phyloP scores from a whole-genome alignment of 108 stramenopile genomes.

The Fragilariopsis cylindrus region DNA sequence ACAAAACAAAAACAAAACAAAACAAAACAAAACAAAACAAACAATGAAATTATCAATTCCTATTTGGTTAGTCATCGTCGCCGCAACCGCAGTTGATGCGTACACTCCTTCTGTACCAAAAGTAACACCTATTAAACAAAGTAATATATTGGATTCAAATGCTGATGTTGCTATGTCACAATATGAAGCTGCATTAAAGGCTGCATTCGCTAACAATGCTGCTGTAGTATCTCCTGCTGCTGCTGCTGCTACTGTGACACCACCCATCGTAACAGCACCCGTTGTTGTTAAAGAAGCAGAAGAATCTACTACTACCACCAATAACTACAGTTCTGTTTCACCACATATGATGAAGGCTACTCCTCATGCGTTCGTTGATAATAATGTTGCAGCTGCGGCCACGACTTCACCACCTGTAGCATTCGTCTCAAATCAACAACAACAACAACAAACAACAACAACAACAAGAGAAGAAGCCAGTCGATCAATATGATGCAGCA shows the following conservation, averaged over 20 bases:
- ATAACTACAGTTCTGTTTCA: too few relatives aligned
- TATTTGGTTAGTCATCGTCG: neutral
- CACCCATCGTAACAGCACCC: neutral
- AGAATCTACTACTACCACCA: too few relatives aligned
- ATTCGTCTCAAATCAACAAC: neutral
- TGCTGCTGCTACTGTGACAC: neutral
- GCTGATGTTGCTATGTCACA: conserved; percentile 16
- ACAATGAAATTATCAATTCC: conserved; percentile 6
- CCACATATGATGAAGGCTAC: too few relatives aligned
- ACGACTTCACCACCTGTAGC: too few relatives aligned
- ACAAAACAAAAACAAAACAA: neutral
- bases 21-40: neutral
- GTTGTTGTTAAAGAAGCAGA: too few relatives aligned
- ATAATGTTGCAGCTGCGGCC: too few relatives aligned
- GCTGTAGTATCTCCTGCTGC: neutral
- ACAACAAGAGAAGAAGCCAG: conserved; percentile 11
- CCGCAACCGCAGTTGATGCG: neutral
- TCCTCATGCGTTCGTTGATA: too few relatives aligned
- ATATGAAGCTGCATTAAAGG: conserved; percentile 20
- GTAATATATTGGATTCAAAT: neutral
- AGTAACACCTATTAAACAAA: conserved; percentile 5
- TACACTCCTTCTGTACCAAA: neutral
- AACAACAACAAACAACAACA: conserved; percentile 5
- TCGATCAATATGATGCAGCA: conserved; percentile 16
- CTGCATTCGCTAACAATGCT: neutral